A percentile compares a stretch with the other conserved stretches of the same genome.
Evolutionary conservation across 2,329 filamentous ascomycete species (phyloP).

Genomic region (Scedosporium apiospermum): DNA sequence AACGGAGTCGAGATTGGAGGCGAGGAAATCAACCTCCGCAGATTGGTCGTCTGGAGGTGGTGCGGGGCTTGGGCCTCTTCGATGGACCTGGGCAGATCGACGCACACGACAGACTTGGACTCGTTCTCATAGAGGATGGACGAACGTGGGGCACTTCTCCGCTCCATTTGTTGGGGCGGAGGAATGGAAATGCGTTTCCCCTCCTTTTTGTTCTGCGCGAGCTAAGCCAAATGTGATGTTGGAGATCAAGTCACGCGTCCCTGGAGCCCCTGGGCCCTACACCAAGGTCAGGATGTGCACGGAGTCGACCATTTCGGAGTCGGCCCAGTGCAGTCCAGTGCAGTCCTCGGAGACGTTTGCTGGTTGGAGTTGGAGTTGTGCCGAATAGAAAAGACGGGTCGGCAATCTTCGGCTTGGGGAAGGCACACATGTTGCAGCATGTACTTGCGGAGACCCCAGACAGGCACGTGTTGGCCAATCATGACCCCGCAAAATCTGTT

Average conservation of each 20-base stretch:
- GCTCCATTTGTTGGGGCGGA: not conserved
- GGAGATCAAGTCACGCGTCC: no score
- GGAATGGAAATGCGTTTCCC: not conserved
- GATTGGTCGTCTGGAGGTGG: slow-evolving; percentile 20
- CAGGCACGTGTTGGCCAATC: not conserved
- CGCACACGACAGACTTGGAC: slow-evolving; percentile 39
- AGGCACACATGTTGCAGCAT: not conserved
- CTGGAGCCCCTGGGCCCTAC: no score
- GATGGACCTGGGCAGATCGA: slow-evolving; percentile 64
- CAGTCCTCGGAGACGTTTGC: no score
- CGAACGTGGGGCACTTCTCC: slow-evolving; percentile 8
- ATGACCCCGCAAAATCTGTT: not conserved
- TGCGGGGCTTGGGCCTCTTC: slow-evolving; percentile 51
- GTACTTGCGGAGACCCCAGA: slow-evolving; percentile 1
- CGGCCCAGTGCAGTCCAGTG: no score
- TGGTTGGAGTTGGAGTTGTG: no score
- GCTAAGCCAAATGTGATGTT: no score
- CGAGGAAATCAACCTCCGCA: slow-evolving; percentile 33
- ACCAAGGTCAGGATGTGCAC: no score
- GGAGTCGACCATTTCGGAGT: no score
- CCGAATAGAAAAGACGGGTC: not conserved
- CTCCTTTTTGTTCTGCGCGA: no score
- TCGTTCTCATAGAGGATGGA: slow-evolving; percentile 23
- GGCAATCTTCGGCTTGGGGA: slow-evolving; percentile 6
- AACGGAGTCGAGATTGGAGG: slow-evolving; percentile 13